These are phyloP conservation scores for Chrysanthemum makinoi DNA, from an alignment of 129 eudicot species.

Conservation along the genomic window DNA sequence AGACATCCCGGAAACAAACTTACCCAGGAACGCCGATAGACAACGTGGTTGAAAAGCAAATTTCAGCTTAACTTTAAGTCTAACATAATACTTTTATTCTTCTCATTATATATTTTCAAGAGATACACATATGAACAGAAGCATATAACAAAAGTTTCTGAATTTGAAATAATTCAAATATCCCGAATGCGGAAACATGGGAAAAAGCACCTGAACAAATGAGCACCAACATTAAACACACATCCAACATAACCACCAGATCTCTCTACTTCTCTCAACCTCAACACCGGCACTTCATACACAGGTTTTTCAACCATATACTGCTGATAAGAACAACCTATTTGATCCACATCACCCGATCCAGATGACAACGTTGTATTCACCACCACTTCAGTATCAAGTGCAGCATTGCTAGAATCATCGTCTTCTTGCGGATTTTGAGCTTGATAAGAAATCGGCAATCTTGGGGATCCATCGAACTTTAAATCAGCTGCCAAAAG, in stretches of 20 bases:
- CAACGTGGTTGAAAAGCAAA: too few species aligned
- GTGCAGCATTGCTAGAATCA: neutral
- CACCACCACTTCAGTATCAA: neutral
- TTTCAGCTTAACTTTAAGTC: too few species aligned
- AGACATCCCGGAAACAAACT: too few species aligned
- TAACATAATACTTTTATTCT: too few species aligned
- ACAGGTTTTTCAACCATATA: slow-evolving; percentile 41
- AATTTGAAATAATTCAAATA: neutral
- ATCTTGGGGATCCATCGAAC: neutral
- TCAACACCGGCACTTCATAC: slow-evolving; percentile 30
- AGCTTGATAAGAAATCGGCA: slow-evolving; percentile 20
- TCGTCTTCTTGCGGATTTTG: slow-evolving; percentile 19
- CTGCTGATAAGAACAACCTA: slow-evolving; percentile 39
- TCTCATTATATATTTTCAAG: neutral
- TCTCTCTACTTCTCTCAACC: slow-evolving; percentile 32
- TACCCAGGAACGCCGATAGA: too few species aligned
- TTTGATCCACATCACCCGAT: slow-evolving; percentile 13
- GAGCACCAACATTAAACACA: slow-evolving; percentile 39
- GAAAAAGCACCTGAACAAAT: slow-evolving; percentile 48
- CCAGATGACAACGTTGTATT: neutral
- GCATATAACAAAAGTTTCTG: neutral
- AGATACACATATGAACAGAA: neutral
- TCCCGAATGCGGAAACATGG: slow-evolving; percentile 50
- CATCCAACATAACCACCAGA: slow-evolving; percentile 48
- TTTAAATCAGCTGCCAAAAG: slow-evolving; percentile 18